Conservation (phyloP, 2,329 filamentous ascomycete species). For the Cladosporium sp. region DNA sequence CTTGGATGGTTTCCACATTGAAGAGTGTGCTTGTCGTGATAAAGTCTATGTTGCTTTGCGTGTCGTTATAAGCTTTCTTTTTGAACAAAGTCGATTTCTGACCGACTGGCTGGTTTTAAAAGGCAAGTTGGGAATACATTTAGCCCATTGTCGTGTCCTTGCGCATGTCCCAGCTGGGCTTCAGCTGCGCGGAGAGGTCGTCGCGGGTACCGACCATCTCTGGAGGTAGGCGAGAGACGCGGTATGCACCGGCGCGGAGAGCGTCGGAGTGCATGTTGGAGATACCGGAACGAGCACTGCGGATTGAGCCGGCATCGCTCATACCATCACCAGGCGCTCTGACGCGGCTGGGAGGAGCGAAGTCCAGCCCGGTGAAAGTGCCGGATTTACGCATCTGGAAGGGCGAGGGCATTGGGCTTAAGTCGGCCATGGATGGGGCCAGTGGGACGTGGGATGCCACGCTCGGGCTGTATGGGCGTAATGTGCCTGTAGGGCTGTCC, state of each 20-base stretch:
- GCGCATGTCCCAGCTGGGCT: slow-evolving; percentile 57
- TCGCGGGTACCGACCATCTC: slow-evolving; percentile 77
- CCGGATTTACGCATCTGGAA: slow-evolving; percentile 74
- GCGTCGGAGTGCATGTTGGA: slow-evolving; percentile 69
- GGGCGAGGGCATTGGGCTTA: slow-evolving; percentile 83
- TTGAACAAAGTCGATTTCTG: slow-evolving; percentile 8
- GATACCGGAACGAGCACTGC: slow-evolving; percentile 75
- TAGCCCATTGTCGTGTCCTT: slow-evolving; percentile 15
- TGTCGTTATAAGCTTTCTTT: slow-evolving; percentile 9
- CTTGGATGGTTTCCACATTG: slow-evolving; percentile 2
- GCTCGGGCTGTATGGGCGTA: slow-evolving; percentile 70
- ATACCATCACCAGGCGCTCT: slow-evolving; percentile 51
- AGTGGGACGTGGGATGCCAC: slow-evolving; percentile 76
- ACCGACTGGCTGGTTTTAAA: not conserved
- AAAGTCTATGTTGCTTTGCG: slow-evolving; percentile 15
- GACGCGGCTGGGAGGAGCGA: slow-evolving; percentile 75
- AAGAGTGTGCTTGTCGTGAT: slow-evolving; percentile 16
- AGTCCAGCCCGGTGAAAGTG: slow-evolving; percentile 78
- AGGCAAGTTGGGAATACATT: not conserved
- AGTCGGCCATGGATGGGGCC: slow-evolving; percentile 81
- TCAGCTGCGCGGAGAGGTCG: slow-evolving; percentile 61
- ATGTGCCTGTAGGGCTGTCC: slow-evolving; percentile 59
- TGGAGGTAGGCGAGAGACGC: slow-evolving; percentile 79
- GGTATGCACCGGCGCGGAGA: slow-evolving; percentile 79
- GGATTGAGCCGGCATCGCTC: slow-evolving; percentile 52